phyloP scores from a whole-genome alignment of 768 basidiomycete genomes.

The Auriculariales sp. region DNA sequence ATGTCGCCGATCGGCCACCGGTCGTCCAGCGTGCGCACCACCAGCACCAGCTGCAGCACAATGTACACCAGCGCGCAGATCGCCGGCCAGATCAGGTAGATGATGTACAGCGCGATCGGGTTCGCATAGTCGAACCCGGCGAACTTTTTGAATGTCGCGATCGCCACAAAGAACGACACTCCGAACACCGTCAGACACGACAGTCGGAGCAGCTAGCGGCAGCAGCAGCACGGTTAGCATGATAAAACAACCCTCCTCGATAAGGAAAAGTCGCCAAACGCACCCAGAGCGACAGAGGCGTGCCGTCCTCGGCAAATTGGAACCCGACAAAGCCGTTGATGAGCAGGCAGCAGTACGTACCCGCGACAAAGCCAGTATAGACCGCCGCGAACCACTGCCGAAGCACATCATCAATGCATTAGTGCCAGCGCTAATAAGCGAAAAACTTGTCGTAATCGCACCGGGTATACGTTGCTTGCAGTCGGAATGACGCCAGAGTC shows the following conservation, averaged over 20 bases:
- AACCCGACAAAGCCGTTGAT: conserved; percentile 98
- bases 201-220: conserved; percentile 56
- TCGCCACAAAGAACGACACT: conserved; percentile 78
- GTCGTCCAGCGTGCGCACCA: conserved; percentile 94
- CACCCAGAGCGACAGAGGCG: conserved; percentile 88
- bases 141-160: conserved; percentile 86
- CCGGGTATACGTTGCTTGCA: conserved; percentile 69
- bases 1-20: conserved; percentile 96
- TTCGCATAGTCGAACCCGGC: conserved; percentile 68
- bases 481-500: conserved; percentile 94
- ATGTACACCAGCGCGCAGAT: conserved; percentile 78
- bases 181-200: conserved; percentile 75
- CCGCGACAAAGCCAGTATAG: conserved; percentile 83
- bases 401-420: not conserved
- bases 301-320: conserved; percentile 98
- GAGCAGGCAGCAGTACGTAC: conserved; percentile 83
- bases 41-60: conserved; percentile 83
- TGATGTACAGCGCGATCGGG: conserved; percentile 70
- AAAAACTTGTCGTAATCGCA: conserved; percentile 18
- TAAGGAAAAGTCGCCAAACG: no score
- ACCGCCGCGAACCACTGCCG: conserved; percentile 89
- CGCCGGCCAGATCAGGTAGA: conserved; percentile 84
- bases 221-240: not conserved
- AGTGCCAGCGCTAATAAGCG: not conserved
- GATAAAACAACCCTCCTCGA: not conserved